phyloP scores from a whole-genome alignment of 257 asterid species.

The Penstemon eatonii region DNA sequence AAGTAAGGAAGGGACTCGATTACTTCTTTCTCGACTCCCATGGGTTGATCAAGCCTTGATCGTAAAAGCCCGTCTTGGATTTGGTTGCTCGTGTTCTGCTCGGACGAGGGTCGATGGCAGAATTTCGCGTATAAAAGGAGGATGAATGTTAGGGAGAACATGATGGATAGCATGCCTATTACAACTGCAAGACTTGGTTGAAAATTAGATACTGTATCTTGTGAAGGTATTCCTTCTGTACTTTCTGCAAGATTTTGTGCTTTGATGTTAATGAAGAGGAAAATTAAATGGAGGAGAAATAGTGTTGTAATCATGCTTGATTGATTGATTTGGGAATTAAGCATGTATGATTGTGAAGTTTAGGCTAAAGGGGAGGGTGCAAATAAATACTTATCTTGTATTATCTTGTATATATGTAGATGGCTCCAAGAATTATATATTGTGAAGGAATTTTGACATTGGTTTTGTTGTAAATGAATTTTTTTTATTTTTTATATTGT shows the following conservation, averaged over 20 bases:
- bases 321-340: not conserved
- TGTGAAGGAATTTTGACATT: constrained; percentile 32
- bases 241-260: constrained; percentile 34
- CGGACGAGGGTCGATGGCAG: constrained; percentile 50
- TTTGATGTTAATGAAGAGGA: constrained; percentile 21
- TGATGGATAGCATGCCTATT: constrained; percentile 58
- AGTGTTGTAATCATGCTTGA: constrained; percentile 21
- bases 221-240: constrained; percentile 13
- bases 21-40: constrained; percentile 51
- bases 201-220: constrained; percentile 41
- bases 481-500: constrained; percentile 30
- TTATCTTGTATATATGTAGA: no score
- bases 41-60: constrained; percentile 20
- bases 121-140: constrained; percentile 79
- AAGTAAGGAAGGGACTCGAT: constrained; percentile 66
- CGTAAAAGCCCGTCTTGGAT: constrained; percentile 46
- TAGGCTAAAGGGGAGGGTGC: constrained; percentile 17
- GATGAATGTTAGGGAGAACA: constrained; percentile 63
- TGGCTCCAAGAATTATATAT: constrained; percentile 22
- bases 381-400: constrained; percentile 36
- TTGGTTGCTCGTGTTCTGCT: constrained; percentile 20
- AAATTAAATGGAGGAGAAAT: constrained; percentile 30
- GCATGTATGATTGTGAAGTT: not conserved
- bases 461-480: constrained; percentile 28
- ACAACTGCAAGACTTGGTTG: constrained; percentile 79